A percentile compares a stretch with the other conserved stretches of the same genome.
Evolutionary conservation across 306 rosid species (phyloP).

Genomic region (Lathyrus aphaca): DNA sequence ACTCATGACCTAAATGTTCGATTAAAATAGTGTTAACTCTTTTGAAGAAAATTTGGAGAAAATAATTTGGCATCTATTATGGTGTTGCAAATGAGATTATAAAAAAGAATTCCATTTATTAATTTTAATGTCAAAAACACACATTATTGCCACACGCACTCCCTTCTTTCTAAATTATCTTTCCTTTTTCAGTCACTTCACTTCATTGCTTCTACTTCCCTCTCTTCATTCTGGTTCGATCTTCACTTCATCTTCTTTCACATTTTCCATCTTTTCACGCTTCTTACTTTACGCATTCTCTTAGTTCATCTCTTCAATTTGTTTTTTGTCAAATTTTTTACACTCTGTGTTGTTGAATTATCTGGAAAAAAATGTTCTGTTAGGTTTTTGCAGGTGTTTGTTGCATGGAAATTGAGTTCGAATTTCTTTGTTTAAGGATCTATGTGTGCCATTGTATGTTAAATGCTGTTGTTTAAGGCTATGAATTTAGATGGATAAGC

Average conservation of each 20-base stretch:
- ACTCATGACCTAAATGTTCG: too few species aligned
- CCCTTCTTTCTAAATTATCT: not conserved
- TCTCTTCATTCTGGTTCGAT: slow-evolving; percentile 47
- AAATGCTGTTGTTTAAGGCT: slow-evolving; percentile 17
- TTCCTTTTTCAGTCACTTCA: not conserved
- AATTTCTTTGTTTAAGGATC: slow-evolving; percentile 2
- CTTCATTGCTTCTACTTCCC: slow-evolving; percentile 16
- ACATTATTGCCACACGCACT: not conserved
- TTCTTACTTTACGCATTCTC: not conserved
- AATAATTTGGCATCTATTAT: too few species aligned
- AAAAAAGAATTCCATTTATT: too few species aligned
- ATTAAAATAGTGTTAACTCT: too few species aligned
- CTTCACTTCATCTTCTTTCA: not conserved
- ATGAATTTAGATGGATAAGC: not conserved
- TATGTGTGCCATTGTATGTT: not conserved
- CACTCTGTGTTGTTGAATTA: slow-evolving; percentile 28
- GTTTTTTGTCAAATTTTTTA: not conserved
- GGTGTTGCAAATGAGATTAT: too few species aligned
- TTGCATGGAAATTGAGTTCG: slow-evolving; percentile 6
- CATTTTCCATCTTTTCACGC: not conserved
- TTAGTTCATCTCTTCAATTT: not conserved
- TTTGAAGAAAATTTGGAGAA: too few species aligned
- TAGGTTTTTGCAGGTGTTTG: slow-evolving; percentile 11
- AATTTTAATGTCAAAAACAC: too few species aligned
- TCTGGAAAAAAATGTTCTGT: not conserved